A percentile compares a stretch with the other conserved stretches of the same genome.
Evolutionary conservation across 2,329 filamentous ascomycete species (phyloP).

Genomic region (Sclerotinia glacialis): DNA sequence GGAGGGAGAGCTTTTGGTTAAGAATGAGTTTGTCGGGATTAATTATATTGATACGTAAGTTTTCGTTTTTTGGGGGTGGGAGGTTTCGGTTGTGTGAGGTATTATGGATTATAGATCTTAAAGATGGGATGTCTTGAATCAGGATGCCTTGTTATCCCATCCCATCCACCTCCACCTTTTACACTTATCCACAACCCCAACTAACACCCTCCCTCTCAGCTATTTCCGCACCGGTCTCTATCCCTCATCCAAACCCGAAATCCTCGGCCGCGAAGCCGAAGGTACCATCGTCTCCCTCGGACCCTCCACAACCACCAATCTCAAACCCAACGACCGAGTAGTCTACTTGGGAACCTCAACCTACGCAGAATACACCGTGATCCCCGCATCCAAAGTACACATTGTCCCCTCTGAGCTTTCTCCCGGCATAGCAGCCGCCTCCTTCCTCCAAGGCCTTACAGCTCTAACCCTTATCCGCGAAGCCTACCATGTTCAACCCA

Average conservation of each 20-base stretch:
- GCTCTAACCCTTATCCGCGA: slow-evolving; percentile 78
- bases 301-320: slow-evolving; percentile 48
- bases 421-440: slow-evolving; percentile 63
- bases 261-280: slow-evolving; percentile 75
- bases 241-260: slow-evolving; percentile 65
- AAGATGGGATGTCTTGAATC: neutral
- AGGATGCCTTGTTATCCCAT: neutral
- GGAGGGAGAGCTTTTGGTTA: slow-evolving; percentile 71
- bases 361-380: slow-evolving; percentile 58
- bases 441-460: slow-evolving; percentile 76
- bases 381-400: slow-evolving; percentile 54
- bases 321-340: slow-evolving; percentile 67
- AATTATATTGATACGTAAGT: slow-evolving; percentile 82
- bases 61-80: too few species aligned
- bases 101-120: neutral
- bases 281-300: slow-evolving; percentile 67
- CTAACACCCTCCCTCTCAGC: slow-evolving; percentile 38
- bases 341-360: slow-evolving; percentile 59
- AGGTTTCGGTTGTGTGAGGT: neutral
- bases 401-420: slow-evolving; percentile 62
- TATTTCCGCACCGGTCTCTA: slow-evolving; percentile 93
- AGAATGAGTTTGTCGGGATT: slow-evolving; percentile 75
- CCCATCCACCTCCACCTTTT: neutral
- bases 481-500: slow-evolving; percentile 65
- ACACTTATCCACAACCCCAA: neutral